Conservation (phyloP, 2,329 filamentous ascomycete species). For the Alternaria brassicicola region DNA sequence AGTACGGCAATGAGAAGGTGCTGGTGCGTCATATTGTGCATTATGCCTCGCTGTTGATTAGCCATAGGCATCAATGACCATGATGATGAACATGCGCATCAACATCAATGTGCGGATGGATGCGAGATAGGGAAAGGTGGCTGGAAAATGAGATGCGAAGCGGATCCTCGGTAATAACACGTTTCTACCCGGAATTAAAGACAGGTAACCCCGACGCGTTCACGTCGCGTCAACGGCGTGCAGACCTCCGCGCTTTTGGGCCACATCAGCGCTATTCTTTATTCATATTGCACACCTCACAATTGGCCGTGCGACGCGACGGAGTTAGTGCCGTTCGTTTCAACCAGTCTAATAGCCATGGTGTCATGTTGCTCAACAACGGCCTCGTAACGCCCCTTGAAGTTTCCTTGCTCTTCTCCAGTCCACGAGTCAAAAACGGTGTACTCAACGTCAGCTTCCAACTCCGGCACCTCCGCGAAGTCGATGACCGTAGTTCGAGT, state of each 20-base stretch:
- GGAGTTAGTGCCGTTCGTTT: not conserved
- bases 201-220: not conserved
- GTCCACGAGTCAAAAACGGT: constrained; percentile 30
- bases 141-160: not conserved
- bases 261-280: not conserved
- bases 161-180: not conserved
- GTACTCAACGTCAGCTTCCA: constrained; percentile 20
- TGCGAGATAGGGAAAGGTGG: not conserved
- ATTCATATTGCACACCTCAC: not conserved
- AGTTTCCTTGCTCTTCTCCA: constrained; percentile 11
- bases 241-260: not conserved
- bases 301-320: not conserved
- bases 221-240: not conserved
- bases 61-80: not conserved
- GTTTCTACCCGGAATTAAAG: not conserved
- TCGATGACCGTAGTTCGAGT: constrained; percentile 18
- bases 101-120: not conserved
- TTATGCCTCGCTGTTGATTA: not conserved
- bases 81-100: not conserved
- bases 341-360: not conserved
- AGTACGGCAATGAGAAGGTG: not conserved
- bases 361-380: constrained; percentile 6
- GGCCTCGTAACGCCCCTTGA: constrained; percentile 1
- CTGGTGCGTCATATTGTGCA: not conserved
- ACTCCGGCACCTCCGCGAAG: constrained; percentile 31